Evolutionary conservation across 441 rosid genomes (phyloP).

Genomic region (Brassica balearica): DNA sequence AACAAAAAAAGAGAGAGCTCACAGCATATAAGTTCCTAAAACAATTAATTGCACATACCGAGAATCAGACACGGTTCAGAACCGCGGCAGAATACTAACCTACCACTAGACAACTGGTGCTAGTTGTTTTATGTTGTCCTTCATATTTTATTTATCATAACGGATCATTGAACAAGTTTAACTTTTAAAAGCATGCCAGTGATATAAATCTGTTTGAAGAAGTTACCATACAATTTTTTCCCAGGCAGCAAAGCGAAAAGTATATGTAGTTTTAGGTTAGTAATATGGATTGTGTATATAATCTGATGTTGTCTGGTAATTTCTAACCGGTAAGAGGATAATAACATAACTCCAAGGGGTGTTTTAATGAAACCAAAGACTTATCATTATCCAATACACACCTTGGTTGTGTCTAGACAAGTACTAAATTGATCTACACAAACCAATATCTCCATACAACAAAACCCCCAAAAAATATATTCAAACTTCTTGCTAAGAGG

Average conservation of each 20-base stretch:
- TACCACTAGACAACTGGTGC: constrained; percentile 39
- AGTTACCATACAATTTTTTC: too few species aligned
- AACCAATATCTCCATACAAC: constrained; percentile 5
- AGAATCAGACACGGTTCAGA: too few species aligned
- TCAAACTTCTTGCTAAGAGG: constrained; percentile 9
- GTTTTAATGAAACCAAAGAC: background rate
- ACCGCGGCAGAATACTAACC: too few species aligned
- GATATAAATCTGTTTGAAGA: too few species aligned
- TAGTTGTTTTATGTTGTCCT: background rate
- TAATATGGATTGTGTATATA: background rate
- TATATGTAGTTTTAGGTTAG: too few species aligned
- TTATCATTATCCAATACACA: background rate
- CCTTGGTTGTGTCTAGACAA: background rate
- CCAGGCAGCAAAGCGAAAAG: too few species aligned
- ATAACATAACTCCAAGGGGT: background rate
- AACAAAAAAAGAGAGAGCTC: background rate
- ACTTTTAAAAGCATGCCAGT: too few species aligned
- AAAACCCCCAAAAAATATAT: background rate
- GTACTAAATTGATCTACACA: constrained; percentile 4
- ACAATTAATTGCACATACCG: too few species aligned
- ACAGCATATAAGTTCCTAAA: background rate
- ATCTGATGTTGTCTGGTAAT: background rate
- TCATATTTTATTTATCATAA: too few species aligned
- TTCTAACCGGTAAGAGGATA: background rate
- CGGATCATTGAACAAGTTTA: too few species aligned